Evolutionary conservation across 1,139 yeast species (phyloP).

Genomic region (Yueomyces sp.): DNA sequence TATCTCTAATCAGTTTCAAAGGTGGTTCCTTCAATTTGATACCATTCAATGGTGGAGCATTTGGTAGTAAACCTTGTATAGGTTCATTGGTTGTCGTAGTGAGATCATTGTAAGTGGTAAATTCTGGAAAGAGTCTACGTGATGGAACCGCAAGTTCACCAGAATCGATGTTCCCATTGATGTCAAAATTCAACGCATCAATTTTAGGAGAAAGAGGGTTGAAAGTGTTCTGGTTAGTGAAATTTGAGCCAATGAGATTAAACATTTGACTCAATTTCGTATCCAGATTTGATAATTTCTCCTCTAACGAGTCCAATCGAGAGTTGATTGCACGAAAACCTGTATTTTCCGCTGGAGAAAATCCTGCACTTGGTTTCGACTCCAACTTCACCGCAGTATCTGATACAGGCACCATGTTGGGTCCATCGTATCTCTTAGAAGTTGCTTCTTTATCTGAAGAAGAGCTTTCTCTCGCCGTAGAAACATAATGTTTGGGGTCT

Average conservation of each 20-base stretch:
- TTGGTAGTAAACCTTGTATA: neutral
- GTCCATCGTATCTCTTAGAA: neutral
- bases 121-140: too few relatives aligned
- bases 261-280: neutral
- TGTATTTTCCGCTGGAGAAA: constrained; percentile 1
- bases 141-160: too few relatives aligned
- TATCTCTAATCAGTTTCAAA: constrained; percentile 28
- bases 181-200: too few relatives aligned
- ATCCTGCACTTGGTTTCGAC: constrained; percentile 5
- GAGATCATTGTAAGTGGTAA: too few relatives aligned
- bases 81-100: too few relatives aligned
- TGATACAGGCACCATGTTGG: too few relatives aligned
- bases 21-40: constrained; percentile 26
- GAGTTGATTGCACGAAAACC: neutral
- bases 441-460: constrained; percentile 1
- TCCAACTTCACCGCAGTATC: neutral
- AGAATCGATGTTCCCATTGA: too few relatives aligned
- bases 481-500: constrained; percentile 22
- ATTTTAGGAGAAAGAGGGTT: too few relatives aligned
- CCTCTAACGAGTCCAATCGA: neutral
- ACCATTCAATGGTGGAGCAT: constrained; percentile 7
- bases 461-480: constrained; percentile 4
- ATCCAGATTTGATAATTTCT: neutral
- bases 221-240: too few relatives aligned
- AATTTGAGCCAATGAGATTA: neutral